Percentiles rank a stretch among this genome's conserved stretches.
These are phyloP conservation scores for Cerioporus squamosus DNA, from an alignment of 1,284 basidiomycete genomes.

Conservation along the genomic window DNA sequence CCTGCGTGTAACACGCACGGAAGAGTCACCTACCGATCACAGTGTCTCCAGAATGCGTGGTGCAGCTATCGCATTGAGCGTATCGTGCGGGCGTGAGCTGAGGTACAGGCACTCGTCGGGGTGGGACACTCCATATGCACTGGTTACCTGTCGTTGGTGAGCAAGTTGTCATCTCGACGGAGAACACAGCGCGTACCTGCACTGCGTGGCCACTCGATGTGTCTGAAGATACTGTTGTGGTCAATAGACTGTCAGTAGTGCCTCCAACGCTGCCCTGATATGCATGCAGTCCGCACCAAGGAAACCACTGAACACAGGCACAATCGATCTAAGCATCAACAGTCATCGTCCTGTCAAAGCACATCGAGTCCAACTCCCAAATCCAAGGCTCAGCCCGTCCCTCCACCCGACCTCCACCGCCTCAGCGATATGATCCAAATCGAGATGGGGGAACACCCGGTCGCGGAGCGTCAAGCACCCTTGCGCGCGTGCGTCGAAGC, in stretches of 20 bases:
- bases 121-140: background rate
- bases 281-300: too few relatives aligned
- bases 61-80: background rate
- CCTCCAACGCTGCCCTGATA: too few relatives aligned
- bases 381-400: conserved; percentile 40
- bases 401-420: conserved; percentile 33
- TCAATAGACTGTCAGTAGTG: too few relatives aligned
- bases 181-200: background rate
- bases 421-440: conserved; percentile 43
- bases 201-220: background rate
- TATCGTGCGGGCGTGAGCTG: too few relatives aligned
- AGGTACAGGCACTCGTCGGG: background rate
- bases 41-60: background rate
- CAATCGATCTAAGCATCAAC: background rate
- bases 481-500: background rate
- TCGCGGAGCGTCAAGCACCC: conserved; percentile 10
- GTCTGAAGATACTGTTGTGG: background rate
- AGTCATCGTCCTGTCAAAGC: conserved; percentile 14
- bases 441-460: conserved; percentile 41
- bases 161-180: conserved; percentile 5
- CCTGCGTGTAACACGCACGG: background rate
- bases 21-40: too few relatives aligned
- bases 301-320: background rate
- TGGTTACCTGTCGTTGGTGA: background rate
- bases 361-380: conserved; percentile 26